These are phyloP conservation scores for Neurospora sp. DNA, from an alignment of 2,329 filamentous ascomycete species.

Conservation along the genomic window DNA sequence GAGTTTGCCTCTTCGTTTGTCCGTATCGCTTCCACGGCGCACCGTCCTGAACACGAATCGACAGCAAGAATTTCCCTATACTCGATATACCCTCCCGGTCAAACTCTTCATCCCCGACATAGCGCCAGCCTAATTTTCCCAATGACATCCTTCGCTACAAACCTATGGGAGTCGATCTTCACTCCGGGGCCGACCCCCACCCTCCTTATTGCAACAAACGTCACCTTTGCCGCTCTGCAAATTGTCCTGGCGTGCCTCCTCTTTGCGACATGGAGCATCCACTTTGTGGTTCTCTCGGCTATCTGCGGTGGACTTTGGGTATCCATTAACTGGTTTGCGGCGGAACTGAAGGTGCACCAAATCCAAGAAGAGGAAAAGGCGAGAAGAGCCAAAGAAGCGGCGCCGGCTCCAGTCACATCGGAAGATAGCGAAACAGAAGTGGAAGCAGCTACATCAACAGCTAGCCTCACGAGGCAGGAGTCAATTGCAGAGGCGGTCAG, in stretches of 20 bases:
- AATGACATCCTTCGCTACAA: conserved; percentile 56
- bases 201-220: conserved; percentile 82
- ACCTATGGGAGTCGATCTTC: conserved; percentile 89
- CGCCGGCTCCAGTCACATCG: conserved; percentile 23
- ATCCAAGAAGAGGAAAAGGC: conserved; percentile 32
- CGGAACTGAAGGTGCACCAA: conserved; percentile 45
- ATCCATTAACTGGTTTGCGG: conserved; percentile 94
- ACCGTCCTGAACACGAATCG: neutral
- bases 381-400: conserved; percentile 24
- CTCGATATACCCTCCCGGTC: neutral
- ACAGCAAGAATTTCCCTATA: neutral
- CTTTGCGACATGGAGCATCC: conserved; percentile 72
- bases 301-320: conserved; percentile 80
- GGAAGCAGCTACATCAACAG: conserved; percentile 21
- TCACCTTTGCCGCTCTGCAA: conserved; percentile 78
- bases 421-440: conserved; percentile 44
- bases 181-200: conserved; percentile 82
- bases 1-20: neutral
- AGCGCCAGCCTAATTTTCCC: conserved; percentile 3
- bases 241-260: conserved; percentile 66
- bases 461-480: conserved; percentile 9
- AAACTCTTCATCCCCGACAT: neutral
- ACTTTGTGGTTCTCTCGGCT: conserved; percentile 74
- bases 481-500: conserved; percentile 22
- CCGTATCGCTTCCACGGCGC: neutral